Conservation (phyloP, 2,329 filamentous ascomycete species). For the Mycosphaerella sp. region DNA sequence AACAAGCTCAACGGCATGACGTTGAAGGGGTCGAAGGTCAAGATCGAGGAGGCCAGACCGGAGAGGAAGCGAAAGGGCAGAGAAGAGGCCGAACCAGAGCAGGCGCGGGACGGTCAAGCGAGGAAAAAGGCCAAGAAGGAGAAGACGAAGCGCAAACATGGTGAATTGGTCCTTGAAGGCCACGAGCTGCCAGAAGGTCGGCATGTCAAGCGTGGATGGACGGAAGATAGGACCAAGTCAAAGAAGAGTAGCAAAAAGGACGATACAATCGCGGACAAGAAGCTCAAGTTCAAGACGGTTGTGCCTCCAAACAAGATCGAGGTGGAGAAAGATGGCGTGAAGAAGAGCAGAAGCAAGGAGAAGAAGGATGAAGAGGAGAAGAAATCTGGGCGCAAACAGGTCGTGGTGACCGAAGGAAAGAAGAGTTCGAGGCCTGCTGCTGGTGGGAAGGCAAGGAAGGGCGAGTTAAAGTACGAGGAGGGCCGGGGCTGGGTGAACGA, state of each 20-base stretch:
- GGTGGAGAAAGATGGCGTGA: constrained; percentile 50
- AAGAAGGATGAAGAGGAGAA: constrained; percentile 53
- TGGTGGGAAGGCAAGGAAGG: constrained; percentile 40
- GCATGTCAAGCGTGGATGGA: constrained; percentile 86
- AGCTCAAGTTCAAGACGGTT: constrained; percentile 79
- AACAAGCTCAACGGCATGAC: constrained; percentile 85
- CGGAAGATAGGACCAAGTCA: constrained; percentile 45
- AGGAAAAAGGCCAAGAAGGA: constrained; percentile 52
- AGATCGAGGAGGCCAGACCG: constrained; percentile 72
- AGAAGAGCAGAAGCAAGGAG: constrained; percentile 57
- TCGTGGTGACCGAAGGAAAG: constrained; percentile 81
- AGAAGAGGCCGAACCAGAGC: constrained; percentile 26
- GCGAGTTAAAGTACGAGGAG: constrained; percentile 61
- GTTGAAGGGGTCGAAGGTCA: constrained; percentile 77
- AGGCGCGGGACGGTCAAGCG: constrained; percentile 41
- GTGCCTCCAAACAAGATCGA: constrained; percentile 49
- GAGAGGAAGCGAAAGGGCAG: constrained; percentile 45
- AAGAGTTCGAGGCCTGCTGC: constrained; percentile 63
- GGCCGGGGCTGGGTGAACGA: constrained; percentile 85
- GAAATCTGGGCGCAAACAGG: constrained; percentile 51
- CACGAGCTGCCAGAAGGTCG: constrained; percentile 66
- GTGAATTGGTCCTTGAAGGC: constrained; percentile 52
- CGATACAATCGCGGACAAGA: constrained; percentile 57
- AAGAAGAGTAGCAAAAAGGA: constrained; percentile 42
- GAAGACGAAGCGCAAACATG: constrained; percentile 45